Base-by-base conservation (phyloP, 768 basidiomycete genomes). In the Pisolithus microcarpus region DNA sequence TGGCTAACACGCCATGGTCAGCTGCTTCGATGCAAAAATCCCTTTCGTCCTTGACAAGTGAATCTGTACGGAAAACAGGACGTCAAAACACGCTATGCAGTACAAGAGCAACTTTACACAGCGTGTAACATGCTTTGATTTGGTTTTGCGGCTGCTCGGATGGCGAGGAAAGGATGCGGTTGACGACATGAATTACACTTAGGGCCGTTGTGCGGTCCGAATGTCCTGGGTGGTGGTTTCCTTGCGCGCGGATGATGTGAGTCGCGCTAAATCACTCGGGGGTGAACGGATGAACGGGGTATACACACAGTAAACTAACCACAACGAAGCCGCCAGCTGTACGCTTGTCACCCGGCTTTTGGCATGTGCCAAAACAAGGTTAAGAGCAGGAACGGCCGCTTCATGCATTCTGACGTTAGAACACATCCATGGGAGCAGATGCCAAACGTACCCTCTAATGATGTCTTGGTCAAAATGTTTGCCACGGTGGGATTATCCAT, bases 71-170 rank as follows among this genome's bases (percentile, higher is more conserved):
- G 2, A 4, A 42, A 0, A 6, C 3, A 16, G 30, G 30, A 46
- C 18, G 38, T 42, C 36, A 36, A n/a, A 26, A 8, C n/a, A 15
- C 9, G 24, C n/a, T 37, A n/a, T 28, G 36, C n/a, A 46, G 39
- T 37, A 8, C 28, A 40, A 30, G 38, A 16, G 13, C 39, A 15
- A 74, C 82, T 13, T 23, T 52, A 91, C 88, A 82, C 0, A 95
- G 66, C 15, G 85, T 77, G 60, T 86, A 87, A 61, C 89, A 91
- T 0, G 87, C 84, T 61, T 78, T 84, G 1, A 80, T 81, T 31
- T 78, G 74, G 16, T 65, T 75, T 42, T 66, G 64, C 3, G 71
- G 63, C 21, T 67, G 60, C 45, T 81, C 77, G 6, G 62, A 56
- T 5, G 72, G 60, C 2, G 73, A 71, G 1, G 70, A 62, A 19